Base-by-base conservation (phyloP, 2,329 filamentous ascomycete species). In the Trichoderma aggressivum region DNA sequence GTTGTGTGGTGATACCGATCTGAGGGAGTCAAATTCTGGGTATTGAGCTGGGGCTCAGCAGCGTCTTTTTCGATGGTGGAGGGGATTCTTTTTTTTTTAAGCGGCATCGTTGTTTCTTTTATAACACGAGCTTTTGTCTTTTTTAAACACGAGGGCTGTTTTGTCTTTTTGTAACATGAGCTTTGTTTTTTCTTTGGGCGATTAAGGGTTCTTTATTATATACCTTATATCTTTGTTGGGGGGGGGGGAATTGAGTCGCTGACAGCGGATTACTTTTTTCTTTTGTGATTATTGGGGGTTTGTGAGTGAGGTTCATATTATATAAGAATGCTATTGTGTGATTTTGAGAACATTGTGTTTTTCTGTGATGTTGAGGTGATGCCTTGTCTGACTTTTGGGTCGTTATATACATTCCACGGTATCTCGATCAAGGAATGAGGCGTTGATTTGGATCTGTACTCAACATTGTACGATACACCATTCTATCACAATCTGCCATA, bases 1-100 rank as follows among this genome's bases (percentile, higher is more conserved):
- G 36, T 39, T 18, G 50, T 50, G 34, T 59, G n/a, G 32, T 47
- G 65, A 59, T 60, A 34, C 47, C 30, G 39, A 61, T 14, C 28
- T 28, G 30, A 47, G 55, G 65, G 55, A 36, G 56, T 61, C 65
- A n/a, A 1, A 21, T 68, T 68, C 56, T 68, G 65, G 65, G 65
- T 68, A 68, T n/a, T 39, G 18, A 58, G 53, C 55, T 34, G 36
- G 55, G 43, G 65, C 34, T 68, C 36, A 60, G 55, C 56, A 68
- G 55, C 65, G 65, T 61, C 56, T 59, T 59, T 50, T 24, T 36
- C 18, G 50, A 47, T 14, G 55, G 55, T 24, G 65, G 58, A 18
- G 28, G 36, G 16, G 16, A 18, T 39, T 39, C 36, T 18, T 47
- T 18, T 7, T 21, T 34, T n/a, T n/a, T n/a, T n/a, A n/a, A n/a